A percentile compares a stretch with the other conserved stretches of the same genome.
These are phyloP conservation scores for Termitomyces sp. DNA, from an alignment of 768 basidiomycete species.

Conservation along the genomic window DNA sequence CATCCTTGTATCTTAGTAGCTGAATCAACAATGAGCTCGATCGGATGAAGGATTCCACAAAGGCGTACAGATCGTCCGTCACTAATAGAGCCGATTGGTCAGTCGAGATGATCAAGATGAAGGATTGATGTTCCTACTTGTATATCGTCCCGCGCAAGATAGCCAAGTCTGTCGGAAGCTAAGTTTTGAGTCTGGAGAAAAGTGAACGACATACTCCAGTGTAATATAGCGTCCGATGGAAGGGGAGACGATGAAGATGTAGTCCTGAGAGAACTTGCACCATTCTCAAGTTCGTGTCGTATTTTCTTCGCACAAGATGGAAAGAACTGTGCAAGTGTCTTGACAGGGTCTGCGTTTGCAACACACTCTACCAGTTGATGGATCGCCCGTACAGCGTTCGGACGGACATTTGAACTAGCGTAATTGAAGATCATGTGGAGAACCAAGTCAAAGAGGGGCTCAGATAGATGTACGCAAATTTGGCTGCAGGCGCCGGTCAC, in stretches of 20 bases:
- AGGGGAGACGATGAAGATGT: conserved; percentile 67
- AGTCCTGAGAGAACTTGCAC: conserved; percentile 71
- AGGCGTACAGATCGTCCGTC: conserved; percentile 58
- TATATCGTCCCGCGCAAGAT: conserved; percentile 78
- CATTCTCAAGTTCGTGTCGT: conserved; percentile 73
- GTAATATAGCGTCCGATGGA: conserved; percentile 80
- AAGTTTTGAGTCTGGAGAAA: conserved; percentile 3
- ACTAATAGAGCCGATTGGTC: conserved; percentile 22
- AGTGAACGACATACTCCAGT: conserved; percentile 64
- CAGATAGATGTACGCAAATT: conserved; percentile 73
- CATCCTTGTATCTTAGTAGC: conserved; percentile 62
- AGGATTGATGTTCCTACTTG: conserved; percentile 45
- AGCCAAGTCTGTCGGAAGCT: conserved; percentile 51
- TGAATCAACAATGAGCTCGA: conserved; percentile 22
- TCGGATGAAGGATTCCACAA: background rate
- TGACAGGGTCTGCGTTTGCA: conserved; percentile 73
- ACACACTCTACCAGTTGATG: conserved; percentile 85
- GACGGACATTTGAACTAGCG: conserved; percentile 72
- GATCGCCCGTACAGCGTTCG: conserved; percentile 84
- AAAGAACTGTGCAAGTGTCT: conserved; percentile 77
- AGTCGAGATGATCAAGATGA: background rate
- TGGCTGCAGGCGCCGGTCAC: conserved; percentile 74
- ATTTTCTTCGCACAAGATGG: conserved; percentile 72
- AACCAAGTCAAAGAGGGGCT: conserved; percentile 73
- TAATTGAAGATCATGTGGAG: conserved; percentile 84